phyloP scores from a whole-genome alignment of 805 yeast species.

The Schwanniomyces polymorphus region DNA sequence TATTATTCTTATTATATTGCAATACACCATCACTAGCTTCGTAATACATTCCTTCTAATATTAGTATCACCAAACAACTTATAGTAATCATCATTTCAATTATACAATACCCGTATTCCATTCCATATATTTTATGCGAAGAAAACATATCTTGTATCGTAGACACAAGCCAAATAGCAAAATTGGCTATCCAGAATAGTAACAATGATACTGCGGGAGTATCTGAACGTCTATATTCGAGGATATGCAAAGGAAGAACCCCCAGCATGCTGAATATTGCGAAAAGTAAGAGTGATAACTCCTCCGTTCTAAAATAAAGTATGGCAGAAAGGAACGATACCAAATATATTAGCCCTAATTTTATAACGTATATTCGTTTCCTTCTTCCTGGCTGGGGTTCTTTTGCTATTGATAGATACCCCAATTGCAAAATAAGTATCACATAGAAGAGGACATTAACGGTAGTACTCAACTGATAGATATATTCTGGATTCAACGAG shows the following conservation, averaged over 20 bases:
- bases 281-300: slow-evolving; percentile 3
- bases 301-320: slow-evolving; percentile 2
- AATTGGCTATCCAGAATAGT: slow-evolving; percentile 35
- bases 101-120: neutral
- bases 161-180: slow-evolving; percentile 8
- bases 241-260: slow-evolving; percentile 38
- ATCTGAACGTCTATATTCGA: slow-evolving; percentile 43
- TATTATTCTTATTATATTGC: neutral
- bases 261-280: slow-evolving; percentile 14
- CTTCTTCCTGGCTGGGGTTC: slow-evolving; percentile 9
- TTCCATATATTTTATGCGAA: slow-evolving; percentile 11
- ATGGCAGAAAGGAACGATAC: slow-evolving; percentile 7
- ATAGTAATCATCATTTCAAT: neutral
- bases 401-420: neutral
- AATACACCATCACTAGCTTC: neutral
- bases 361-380: slow-evolving; percentile 13
- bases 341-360: slow-evolving; percentile 12
- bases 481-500: slow-evolving; percentile 29
- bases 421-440: neutral
- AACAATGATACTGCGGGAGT: slow-evolving; percentile 39
- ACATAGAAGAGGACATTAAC: neutral
- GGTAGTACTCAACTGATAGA: slow-evolving; percentile 15
- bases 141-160: slow-evolving; percentile 19
- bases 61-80: neutral
- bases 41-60: neutral